Evolutionary conservation across 2,329 filamentous ascomycete genomes (phyloP), one percentile per base, ranked within the genome.

Genomic region (Whalleya microplaca): DNA sequence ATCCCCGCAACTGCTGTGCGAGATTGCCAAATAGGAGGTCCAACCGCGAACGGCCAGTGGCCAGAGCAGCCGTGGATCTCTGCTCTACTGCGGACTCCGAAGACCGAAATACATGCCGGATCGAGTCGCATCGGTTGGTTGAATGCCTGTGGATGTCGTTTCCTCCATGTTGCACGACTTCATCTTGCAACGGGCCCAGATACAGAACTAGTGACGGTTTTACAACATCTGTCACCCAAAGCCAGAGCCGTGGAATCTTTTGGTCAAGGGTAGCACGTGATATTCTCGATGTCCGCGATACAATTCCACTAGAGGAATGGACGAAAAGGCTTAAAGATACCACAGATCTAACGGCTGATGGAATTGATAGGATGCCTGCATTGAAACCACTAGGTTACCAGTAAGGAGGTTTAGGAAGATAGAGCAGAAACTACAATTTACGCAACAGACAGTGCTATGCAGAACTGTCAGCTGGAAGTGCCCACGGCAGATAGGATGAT

Each of bases 21-120:
- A 5, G 49, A 66, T 5, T 27, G 61, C 20, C 63, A 67, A 21
- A 37, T 66, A 2, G 65, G 64, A 10, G 66, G 65, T 0, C 51
- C 54, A 2, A 41, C 46, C 14, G 2, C 3, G 1, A 2, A 19
- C 23, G 49, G 52, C 18, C 20, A 21, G 4, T 65, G 63, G 63
- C 45, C 59, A 2, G 64, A 69, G 8, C 64, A 68, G 46, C 54
- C 58, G 4, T 67, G 65, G 65, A 56, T 67, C 1, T 65, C 65
- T 3, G 57, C 64, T 10, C 44, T 69, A 4, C n/a, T 63, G 3
- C 41, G 48, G 16, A 66, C 63, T 0, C 45, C 64, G 0, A 61
- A 58, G 50, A 53, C 60, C 9, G 2, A 41, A 43, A 0, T 55
- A n/a, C 10, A 48, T 61, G 1, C 64, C 66, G 0, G 46, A 9